Conservation (phyloP, 192 early-diverging fungal genomes). For the Podila verticillata region DNA sequence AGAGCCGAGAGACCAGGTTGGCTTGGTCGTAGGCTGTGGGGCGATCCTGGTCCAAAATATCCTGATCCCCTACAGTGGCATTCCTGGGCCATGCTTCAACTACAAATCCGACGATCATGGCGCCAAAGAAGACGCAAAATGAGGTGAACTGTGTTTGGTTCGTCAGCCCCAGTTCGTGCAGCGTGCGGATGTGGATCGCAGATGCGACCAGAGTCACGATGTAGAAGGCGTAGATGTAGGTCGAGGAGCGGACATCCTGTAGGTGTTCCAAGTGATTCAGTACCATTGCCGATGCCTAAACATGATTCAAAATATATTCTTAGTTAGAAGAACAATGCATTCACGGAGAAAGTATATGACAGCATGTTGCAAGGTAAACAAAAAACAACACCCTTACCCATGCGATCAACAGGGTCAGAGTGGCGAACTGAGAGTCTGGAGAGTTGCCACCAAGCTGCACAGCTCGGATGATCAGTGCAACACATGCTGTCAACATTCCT, state of each 20-base stretch:
- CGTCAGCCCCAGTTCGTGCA: background rate
- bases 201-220: background rate
- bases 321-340: no score
- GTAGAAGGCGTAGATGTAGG: constrained; percentile 1
- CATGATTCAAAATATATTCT: background rate
- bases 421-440: background rate
- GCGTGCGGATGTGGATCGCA: constrained; percentile 1
- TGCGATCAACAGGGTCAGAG: background rate
- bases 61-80: background rate
- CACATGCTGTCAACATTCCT: background rate
- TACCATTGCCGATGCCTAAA: background rate
- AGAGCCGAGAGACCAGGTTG: constrained; percentile 40
- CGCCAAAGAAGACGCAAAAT: constrained; percentile 10
- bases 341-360: no score
- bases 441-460: background rate
- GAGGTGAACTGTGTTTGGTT: background rate
- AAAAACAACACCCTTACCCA: background rate
- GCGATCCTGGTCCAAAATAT: constrained; percentile 8
- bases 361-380: no score
- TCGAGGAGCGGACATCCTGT: background rate
- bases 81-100: constrained; percentile 14
- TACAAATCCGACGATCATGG: background rate
- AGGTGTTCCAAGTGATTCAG: background rate
- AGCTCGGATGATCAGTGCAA: background rate
- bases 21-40: constrained; percentile 42